Evolutionary conservation across 495 filamentous ascomycete genomes (phyloP).

Genomic region (Annulohypoxylon nitens): DNA sequence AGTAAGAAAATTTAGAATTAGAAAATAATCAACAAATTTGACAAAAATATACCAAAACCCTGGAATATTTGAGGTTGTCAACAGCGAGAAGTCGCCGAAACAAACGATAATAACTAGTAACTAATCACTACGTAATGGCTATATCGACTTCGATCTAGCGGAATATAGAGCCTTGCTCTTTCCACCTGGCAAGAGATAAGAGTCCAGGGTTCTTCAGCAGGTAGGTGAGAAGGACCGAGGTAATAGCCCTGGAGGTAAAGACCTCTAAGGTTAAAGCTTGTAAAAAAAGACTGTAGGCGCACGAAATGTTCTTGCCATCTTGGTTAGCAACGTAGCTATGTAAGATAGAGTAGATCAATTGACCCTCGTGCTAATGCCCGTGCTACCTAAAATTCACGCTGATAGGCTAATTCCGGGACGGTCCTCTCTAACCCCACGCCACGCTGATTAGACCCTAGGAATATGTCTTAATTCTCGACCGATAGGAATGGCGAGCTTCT

Average conservation of each 20-base stretch:
- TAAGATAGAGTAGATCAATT: slow-evolving; percentile 18
- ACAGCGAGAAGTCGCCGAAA: not conserved
- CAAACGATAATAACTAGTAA: not conserved
- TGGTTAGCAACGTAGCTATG: slow-evolving; percentile 4
- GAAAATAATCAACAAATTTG: slow-evolving; percentile 3
- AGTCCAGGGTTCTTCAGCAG: slow-evolving; percentile 31
- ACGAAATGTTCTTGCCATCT: slow-evolving; percentile 24
- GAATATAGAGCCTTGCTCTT: not conserved
- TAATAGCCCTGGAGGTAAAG: not conserved
- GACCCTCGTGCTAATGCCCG: slow-evolving; percentile 24
- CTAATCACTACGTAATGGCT: slow-evolving; percentile 14
- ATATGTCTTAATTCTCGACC: slow-evolving; percentile 19
- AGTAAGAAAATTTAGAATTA: not conserved
- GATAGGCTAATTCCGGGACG: slow-evolving; percentile 26
- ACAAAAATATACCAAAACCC: not conserved
- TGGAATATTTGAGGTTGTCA: slow-evolving; percentile 7
- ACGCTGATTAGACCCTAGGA: not conserved
- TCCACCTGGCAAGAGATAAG: slow-evolving; percentile 21
- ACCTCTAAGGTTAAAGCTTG: slow-evolving; percentile 24
- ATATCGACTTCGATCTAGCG: slow-evolving; percentile 12
- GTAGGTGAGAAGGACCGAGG: slow-evolving; percentile 18
- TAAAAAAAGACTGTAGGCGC: slow-evolving; percentile 7
- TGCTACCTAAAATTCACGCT: slow-evolving; percentile 21
- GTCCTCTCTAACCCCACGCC: slow-evolving; percentile 28
- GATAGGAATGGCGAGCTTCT: not conserved